These are phyloP conservation scores for Fraxinus pennsylvanica DNA, from an alignment of 257 asterid genomes.

Conservation along the genomic window DNA sequence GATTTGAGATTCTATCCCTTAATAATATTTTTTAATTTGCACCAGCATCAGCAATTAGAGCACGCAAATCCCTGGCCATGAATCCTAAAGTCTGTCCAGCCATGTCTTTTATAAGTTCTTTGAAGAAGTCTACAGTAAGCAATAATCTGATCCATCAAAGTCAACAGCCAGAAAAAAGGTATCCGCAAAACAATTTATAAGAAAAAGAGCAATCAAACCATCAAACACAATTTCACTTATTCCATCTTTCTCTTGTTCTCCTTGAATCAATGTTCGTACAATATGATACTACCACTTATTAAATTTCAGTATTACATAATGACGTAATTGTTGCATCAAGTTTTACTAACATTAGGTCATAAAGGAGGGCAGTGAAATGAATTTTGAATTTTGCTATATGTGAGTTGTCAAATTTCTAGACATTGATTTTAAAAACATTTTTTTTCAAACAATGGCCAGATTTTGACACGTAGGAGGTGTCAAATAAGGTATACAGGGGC, in stretches of 20 bases:
- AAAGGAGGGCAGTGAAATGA: neutral
- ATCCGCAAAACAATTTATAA: slow-evolving; percentile 1
- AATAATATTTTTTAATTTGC: slow-evolving; percentile 32
- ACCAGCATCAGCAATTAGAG: slow-evolving; percentile 88
- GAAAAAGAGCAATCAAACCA: slow-evolving; percentile 12
- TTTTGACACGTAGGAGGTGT: no score
- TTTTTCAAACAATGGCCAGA: no score
- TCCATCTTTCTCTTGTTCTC: slow-evolving; percentile 4
- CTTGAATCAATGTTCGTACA: neutral
- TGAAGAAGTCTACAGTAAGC: slow-evolving; percentile 53
- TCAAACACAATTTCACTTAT: slow-evolving; percentile 2
- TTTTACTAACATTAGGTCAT: slow-evolving; percentile 1
- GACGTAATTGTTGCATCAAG: neutral
- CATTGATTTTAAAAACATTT: no score
- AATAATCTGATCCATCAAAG: slow-evolving; percentile 37
- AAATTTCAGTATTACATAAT: neutral
- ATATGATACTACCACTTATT: neutral
- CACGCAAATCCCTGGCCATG: slow-evolving; percentile 86
- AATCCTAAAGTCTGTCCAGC: slow-evolving; percentile 98
- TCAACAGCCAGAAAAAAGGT: slow-evolving; percentile 25
- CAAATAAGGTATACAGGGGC: no score
- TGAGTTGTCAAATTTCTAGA: no score
- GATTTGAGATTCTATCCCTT: no score
- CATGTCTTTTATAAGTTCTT: slow-evolving; percentile 77
- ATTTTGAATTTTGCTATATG: no score